Evolutionary conservation across 2,329 filamentous ascomycete genomes (phyloP), one percentile per base, ranked within the genome.

Genomic region (Apiospora aurea): DNA sequence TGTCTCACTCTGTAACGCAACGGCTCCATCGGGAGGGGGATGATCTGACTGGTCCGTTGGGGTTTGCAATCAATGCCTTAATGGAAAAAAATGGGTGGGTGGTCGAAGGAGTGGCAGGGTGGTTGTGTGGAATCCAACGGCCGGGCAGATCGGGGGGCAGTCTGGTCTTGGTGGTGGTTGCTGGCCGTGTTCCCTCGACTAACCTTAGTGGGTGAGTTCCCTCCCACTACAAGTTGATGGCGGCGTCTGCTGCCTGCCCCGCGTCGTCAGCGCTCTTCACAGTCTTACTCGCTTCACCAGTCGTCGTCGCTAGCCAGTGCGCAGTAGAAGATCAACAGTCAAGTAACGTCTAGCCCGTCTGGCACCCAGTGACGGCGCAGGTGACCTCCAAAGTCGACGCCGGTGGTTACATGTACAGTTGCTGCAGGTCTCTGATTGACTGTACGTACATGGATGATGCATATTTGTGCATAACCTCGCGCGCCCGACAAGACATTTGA

Each of bases 331-430:
- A 29, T 29, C 26, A 29, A 29, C 26, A 29, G 26, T 29, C 53
- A 16, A 57, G 53, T 61, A 61, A 38, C 26, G 53, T n/a, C 18
- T n/a, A 49, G 46, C 29, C 34, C 14, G 24, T 57, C 13, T 21
- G 10, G 46, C 46, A 47, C 46, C 46, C 46, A 49, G 46, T 49
- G 49, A 53, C 49, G 1, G 11, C 49, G 13, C 49, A 34, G 29
- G 53, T 61, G 53, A 61, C 53, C 53, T 10, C 7, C 34, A 38
- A 53, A 26, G 16, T 21, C 53, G 29, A 61, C 16, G 53, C 53
- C 53, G 53, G 53, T 61, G 53, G 53, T 61, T 61, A 61, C 53
- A 61, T 61, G 53, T 61, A 64, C 57, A 64, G 57, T 38, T 64
- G 29, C 57, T 64, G 57, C 34, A 64, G 57, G 57, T 64, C 57